phyloP scores from a whole-genome alignment of 2,329 filamentous ascomycete species.

The Phialocephala subalpina region DNA sequence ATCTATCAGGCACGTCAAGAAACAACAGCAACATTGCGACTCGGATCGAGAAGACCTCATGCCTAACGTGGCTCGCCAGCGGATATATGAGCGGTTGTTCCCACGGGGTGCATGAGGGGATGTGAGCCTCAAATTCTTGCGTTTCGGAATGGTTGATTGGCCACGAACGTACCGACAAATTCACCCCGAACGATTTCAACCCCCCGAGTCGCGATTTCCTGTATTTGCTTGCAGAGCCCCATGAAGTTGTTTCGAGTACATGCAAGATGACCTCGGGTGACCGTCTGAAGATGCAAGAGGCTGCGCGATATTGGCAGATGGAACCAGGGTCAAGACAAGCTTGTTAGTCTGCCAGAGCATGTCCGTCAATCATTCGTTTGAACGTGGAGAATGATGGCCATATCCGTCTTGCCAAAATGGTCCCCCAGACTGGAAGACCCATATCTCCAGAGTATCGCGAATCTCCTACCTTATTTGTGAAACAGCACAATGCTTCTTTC shows the following conservation, averaged over 20 bases:
- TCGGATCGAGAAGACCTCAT: background rate
- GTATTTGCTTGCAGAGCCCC: background rate
- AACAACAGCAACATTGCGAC: background rate
- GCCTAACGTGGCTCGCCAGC: background rate
- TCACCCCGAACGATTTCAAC: background rate
- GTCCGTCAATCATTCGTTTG: constrained; percentile 19
- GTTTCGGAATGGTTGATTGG: constrained; percentile 7
- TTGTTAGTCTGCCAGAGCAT: background rate
- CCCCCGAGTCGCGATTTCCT: background rate
- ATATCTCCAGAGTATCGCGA: background rate
- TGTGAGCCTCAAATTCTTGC: background rate
- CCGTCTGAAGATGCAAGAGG: background rate
- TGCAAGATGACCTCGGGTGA: background rate
- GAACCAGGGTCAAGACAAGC: background rate
- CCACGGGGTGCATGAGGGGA: background rate
- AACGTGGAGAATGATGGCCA: background rate
- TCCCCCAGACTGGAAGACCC: background rate
- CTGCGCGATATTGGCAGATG: constrained; percentile 3
- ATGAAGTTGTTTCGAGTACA: constrained; percentile 5
- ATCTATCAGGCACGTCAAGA: background rate
- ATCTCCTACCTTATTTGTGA: constrained; percentile 11
- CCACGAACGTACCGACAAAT: background rate
- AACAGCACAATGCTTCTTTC: constrained; percentile 13
- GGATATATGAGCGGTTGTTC: background rate
- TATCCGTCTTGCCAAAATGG: constrained; percentile 4